Conservation (phyloP, 2,329 filamentous ascomycete genomes). For the Xylaria arbuscula region DNA sequence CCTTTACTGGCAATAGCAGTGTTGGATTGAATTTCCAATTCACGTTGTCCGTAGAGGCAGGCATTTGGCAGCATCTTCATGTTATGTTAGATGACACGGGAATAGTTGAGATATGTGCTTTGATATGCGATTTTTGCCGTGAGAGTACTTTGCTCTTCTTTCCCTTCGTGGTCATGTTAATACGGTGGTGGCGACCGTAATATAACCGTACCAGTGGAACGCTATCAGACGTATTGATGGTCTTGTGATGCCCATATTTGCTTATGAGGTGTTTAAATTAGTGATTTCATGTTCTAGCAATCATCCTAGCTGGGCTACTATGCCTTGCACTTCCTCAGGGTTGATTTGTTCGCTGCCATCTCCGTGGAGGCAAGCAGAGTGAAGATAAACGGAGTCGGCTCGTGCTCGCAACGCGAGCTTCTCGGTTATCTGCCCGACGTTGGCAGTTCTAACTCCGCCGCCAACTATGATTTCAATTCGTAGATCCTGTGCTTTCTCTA, state of each 20-base stretch:
- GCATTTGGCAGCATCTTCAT: neutral
- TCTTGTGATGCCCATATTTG: neutral
- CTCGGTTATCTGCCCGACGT: conserved; percentile 49
- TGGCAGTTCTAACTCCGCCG: conserved; percentile 61
- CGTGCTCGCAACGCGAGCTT: conserved; percentile 45
- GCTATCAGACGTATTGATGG: neutral
- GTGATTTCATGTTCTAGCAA: neutral
- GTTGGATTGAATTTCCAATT: neutral
- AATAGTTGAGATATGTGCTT: neutral
- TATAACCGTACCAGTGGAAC: neutral
- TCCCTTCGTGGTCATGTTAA: neutral
- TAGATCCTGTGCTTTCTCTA: conserved; percentile 41
- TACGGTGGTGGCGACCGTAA: neutral
- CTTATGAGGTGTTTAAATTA: neutral
- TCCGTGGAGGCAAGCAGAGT: conserved; percentile 58
- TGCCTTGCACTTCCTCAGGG: conserved; percentile 45
- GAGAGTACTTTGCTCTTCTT: neutral
- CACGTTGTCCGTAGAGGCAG: neutral
- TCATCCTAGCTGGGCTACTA: conserved; percentile 39
- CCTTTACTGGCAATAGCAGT: neutral
- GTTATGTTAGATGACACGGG: neutral
- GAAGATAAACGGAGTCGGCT: conserved; percentile 54
- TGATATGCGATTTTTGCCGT: neutral
- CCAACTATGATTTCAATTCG: conserved; percentile 63
- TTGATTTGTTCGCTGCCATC: conserved; percentile 43